phyloP scores from a whole-genome alignment of 495 filamentous ascomycete genomes.

The Lophiotrema nucula region DNA sequence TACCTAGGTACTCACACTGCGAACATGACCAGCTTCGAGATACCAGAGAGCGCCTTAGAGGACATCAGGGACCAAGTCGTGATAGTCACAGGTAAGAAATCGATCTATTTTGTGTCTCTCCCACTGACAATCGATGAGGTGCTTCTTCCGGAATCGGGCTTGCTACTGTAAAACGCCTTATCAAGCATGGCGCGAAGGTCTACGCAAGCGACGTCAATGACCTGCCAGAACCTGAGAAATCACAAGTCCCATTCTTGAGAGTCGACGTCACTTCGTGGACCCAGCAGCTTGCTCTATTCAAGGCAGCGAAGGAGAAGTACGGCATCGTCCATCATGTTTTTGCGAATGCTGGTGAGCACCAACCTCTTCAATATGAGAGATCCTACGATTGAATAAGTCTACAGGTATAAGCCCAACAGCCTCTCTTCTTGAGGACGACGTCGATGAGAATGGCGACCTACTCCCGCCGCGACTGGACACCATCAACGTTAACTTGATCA shows the following conservation, averaged over 20 bases:
- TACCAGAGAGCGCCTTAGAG: slow-evolving; percentile 35
- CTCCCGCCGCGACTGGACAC: slow-evolving; percentile 18
- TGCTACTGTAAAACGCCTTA: slow-evolving; percentile 48
- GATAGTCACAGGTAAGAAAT: slow-evolving; percentile 49
- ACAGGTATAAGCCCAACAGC: slow-evolving; percentile 10
- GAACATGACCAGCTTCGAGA: slow-evolving; percentile 40
- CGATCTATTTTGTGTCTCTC: background rate
- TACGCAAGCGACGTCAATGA: slow-evolving; percentile 46
- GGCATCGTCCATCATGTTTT: slow-evolving; percentile 30
- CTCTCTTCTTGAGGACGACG: slow-evolving; percentile 20
- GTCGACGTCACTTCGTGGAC: slow-evolving; percentile 29
- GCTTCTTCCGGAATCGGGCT: slow-evolving; percentile 53
- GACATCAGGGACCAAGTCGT: slow-evolving; percentile 49
- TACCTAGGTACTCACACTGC: background rate
- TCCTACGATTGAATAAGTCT: background rate
- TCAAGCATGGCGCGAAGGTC: slow-evolving; percentile 48
- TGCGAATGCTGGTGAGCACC: slow-evolving; percentile 26
- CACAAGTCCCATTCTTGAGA: slow-evolving; percentile 15
- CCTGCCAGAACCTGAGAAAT: slow-evolving; percentile 34
- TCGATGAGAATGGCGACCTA: slow-evolving; percentile 27
- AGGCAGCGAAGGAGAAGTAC: slow-evolving; percentile 17
- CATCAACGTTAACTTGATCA: slow-evolving; percentile 31
- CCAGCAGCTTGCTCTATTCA: slow-evolving; percentile 25
- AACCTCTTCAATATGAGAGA: background rate
- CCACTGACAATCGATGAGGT: slow-evolving; percentile 39